Percentiles rank a stretch among this genome's conserved stretches.
Evolutionary conservation across 768 basidiomycete genomes (phyloP).

Genomic region (Lentinula sp.): DNA sequence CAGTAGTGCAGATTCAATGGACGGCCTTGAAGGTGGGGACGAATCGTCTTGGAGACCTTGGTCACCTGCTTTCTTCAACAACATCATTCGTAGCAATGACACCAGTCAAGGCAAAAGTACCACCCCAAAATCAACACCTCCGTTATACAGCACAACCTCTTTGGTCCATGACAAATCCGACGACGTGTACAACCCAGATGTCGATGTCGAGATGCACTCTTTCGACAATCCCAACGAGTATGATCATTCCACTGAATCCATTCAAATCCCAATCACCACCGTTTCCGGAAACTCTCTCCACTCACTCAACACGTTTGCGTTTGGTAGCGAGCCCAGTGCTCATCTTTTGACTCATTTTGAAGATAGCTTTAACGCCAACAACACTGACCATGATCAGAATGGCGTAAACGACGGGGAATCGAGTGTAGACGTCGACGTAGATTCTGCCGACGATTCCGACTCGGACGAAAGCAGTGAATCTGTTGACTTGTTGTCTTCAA

Average conservation of each 20-base stretch:
- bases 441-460: neutral
- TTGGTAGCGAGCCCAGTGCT: neutral
- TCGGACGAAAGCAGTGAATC: neutral
- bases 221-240: neutral
- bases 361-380: neutral
- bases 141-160: neutral
- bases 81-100: neutral
- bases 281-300: neutral
- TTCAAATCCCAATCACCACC: slow-evolving; percentile 1
- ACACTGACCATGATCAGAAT: neutral
- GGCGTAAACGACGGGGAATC: neutral
- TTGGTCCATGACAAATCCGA: neutral
- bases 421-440: neutral
- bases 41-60: slow-evolving; percentile 17
- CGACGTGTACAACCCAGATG: neutral
- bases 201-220: slow-evolving; percentile 6
- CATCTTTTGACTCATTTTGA: neutral
- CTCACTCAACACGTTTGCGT: neutral
- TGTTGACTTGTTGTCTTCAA: slow-evolving; percentile 3
- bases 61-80: slow-evolving; percentile 1
- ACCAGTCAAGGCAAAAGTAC: neutral
- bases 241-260: neutral
- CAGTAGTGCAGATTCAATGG: neutral
- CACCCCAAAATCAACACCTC: slow-evolving; percentile 9
- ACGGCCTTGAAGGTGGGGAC: neutral